Percentiles rank a stretch among this genome's conserved stretches.
phyloP scores from a whole-genome alignment of 2,329 filamentous ascomycete genomes.

The Neonectria punicea region DNA sequence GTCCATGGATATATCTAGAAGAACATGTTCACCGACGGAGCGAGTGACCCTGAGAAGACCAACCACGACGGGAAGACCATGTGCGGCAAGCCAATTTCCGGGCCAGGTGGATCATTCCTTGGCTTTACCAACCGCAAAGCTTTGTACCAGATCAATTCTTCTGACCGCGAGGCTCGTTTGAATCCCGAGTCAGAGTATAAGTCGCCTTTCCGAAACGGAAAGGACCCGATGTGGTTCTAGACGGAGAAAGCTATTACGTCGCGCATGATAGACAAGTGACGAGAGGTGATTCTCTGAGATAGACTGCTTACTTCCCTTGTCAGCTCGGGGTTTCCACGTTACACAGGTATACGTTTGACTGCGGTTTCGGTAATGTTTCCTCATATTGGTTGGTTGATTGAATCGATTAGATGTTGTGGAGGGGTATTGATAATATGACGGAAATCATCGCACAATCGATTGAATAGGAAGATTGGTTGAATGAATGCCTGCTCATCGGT shows the following conservation, averaged over 20 bases:
- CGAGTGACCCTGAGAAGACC: not conserved
- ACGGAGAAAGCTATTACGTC: not conserved
- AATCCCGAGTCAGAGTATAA: not conserved
- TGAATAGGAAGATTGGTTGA: not conserved
- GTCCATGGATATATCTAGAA: conserved; percentile 22
- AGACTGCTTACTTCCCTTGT: not conserved
- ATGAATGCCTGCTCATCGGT: not conserved
- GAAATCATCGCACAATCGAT: not conserved
- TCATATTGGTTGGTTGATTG: not conserved
- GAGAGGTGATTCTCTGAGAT: too few species aligned
- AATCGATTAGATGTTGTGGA: not conserved
- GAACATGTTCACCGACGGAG: conserved; percentile 21
- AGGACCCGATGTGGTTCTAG: conserved; percentile 8
- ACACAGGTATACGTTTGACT: not conserved
- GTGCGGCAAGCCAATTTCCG: conserved; percentile 21
- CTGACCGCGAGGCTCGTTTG: not conserved
- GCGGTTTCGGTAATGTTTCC: not conserved
- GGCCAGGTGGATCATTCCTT: conserved; percentile 22
- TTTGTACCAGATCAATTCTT: not conserved
- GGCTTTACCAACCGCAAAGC: conserved; percentile 15
- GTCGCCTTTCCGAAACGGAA: not conserved
- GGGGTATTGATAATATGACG: not conserved
- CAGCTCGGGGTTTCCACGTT: not conserved
- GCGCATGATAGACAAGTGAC: not conserved
- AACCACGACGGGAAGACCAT: conserved; percentile 8